Evolutionary conservation across 306 rosid genomes (phyloP), one percentile per base, ranked within the genome.

Genomic region (Boehmeria nivea): DNA sequence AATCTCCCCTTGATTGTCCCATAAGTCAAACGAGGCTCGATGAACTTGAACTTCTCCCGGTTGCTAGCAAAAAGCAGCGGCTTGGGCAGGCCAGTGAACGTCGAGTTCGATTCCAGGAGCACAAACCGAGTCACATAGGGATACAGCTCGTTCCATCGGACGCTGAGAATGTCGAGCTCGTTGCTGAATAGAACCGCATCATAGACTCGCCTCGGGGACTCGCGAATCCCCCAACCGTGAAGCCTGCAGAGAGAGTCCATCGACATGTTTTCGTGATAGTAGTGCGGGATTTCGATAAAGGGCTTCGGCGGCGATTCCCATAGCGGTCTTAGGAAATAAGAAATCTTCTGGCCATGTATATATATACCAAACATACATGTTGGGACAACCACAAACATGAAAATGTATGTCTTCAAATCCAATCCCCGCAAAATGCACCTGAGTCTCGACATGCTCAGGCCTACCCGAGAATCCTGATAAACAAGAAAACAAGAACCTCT

Each of bases 271-370:
- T 77, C 87, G 15, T 87, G 77, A 56, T 84, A 87, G 53, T 77
- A 87, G 67, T 87, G 95, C n/a, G 95, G 87, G 60, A 84, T 64
- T 51, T 84, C 79, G 45, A 73, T 67, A 56, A 87, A 87, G 51
- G 94, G 75, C 70, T 71, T 84, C 13, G 89, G 95, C 47, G 94
- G 95, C 65, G 85, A 79, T 61, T 87, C 95, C 95, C 95, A 87
- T 0, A 87, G 64, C 13, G 95, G 95, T 59, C 95, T 84, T 36
- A 87, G 79, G 50, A 87, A 84, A 53, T 81, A 87, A 6, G 94
- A 20, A 42, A 87, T 72, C 75, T 84, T 84, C 80, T 76, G 87
- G 45, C 89, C 95, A 62, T 87, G 89, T 44, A 87, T 45, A 67
- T 84, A 84, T 51, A 79, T 34, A 56, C 71, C 67, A 26, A 87